These are phyloP conservation scores for Fistulifera solaris DNA, from an alignment of 108 stramenopile genomes.

Conservation along the genomic window DNA sequence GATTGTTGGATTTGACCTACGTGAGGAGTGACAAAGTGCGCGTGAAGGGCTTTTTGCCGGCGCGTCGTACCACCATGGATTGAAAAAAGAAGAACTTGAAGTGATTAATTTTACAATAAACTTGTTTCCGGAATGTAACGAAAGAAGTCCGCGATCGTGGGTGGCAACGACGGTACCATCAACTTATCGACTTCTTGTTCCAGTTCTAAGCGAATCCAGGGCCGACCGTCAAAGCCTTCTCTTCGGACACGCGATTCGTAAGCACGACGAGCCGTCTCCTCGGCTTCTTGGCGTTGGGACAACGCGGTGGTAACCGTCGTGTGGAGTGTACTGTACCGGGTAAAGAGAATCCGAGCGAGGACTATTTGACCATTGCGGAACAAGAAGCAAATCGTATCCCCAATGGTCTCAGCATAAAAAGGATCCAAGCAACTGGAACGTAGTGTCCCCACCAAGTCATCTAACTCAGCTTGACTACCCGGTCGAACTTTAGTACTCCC, in stretches of 20 bases:
- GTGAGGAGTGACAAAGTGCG: slow-evolving; percentile 57
- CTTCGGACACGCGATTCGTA: slow-evolving; percentile 19
- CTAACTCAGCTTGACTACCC: slow-evolving; percentile 75
- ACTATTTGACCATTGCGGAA: not conserved
- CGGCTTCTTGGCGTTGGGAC: slow-evolving; percentile 1
- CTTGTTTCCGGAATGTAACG: not conserved
- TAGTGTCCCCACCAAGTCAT: slow-evolving; percentile 39
- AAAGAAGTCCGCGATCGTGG: slow-evolving; percentile 17
- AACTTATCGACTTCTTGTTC: slow-evolving; percentile 53
- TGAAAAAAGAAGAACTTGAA: too few species aligned
- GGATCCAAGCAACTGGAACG: slow-evolving; percentile 36
- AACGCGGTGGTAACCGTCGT: not conserved
- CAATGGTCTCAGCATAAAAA: slow-evolving; percentile 33
- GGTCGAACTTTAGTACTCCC: slow-evolving; percentile 44
- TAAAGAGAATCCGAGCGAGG: not conserved
- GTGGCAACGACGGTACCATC: slow-evolving; percentile 25
- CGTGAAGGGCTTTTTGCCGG: slow-evolving; percentile 63
- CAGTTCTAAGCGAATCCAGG: slow-evolving; percentile 32
- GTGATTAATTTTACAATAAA: too few species aligned
- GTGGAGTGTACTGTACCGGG: not conserved
- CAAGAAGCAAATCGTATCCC: slow-evolving; percentile 62
- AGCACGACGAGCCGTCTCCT: slow-evolving; percentile 8
- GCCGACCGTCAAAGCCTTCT: slow-evolving; percentile 20
- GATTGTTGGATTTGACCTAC: slow-evolving; percentile 71
- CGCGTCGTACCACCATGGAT: slow-evolving; percentile 8